Evolutionary conservation across 2,329 filamentous ascomycete genomes (phyloP).

Genomic region (Ophiostoma sp.): DNA sequence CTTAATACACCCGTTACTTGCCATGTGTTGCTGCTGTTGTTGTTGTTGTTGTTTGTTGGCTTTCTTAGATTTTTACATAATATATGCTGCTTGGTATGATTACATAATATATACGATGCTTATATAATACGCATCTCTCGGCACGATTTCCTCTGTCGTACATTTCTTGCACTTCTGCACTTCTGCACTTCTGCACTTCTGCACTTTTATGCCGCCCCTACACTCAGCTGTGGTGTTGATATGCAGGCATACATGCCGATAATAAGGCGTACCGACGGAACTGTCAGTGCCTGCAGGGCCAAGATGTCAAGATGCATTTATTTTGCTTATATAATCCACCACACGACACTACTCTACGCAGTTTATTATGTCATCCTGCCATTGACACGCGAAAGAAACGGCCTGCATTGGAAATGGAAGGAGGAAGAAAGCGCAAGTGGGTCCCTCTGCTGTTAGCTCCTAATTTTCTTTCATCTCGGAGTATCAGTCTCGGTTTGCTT

Average conservation of each 20-base stretch:
- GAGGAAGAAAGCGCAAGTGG: neutral
- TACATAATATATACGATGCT: neutral
- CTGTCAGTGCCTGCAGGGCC: no score
- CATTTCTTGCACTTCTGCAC: no score
- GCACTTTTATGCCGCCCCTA: neutral
- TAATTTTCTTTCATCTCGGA: neutral
- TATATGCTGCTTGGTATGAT: neutral
- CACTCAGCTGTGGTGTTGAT: neutral
- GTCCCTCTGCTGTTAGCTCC: conserved; percentile 2
- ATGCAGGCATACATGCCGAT: neutral
- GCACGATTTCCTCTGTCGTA: neutral
- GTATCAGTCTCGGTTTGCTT: neutral
- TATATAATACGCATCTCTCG: neutral
- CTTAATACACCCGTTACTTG: conserved; percentile 6
- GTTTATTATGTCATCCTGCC: neutral
- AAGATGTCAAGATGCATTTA: neutral
- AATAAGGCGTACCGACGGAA: neutral
- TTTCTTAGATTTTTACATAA: no score
- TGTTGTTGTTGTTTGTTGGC: no score
- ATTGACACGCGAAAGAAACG: neutral
- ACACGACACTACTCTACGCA: neutral
- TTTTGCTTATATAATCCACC: neutral
- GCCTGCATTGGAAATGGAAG: conserved; percentile 8
- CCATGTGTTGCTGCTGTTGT: neutral
- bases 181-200: neutral